Conservation (phyloP, 2,329 filamentous ascomycete species). For the Plenodomus lindquistii region DNA sequence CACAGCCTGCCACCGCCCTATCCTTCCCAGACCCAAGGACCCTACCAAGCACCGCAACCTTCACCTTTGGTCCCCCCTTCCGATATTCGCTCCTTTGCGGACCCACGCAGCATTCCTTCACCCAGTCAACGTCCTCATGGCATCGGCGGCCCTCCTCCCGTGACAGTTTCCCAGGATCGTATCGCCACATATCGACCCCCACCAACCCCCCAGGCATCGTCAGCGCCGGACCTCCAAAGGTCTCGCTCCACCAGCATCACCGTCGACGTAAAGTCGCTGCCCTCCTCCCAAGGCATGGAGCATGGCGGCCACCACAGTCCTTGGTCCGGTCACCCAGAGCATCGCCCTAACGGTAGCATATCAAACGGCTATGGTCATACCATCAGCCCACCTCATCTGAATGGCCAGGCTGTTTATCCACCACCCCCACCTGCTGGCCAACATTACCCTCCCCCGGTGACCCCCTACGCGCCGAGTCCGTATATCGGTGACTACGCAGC, state of each 20-base stretch:
- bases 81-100: conserved; percentile 38
- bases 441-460: conserved; percentile 35
- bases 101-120: conserved; percentile 40
- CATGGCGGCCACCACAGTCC: conserved; percentile 37
- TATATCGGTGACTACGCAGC: conserved; percentile 38
- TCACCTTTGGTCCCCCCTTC: conserved; percentile 39
- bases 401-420: conserved; percentile 33
- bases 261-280: conserved; percentile 34
- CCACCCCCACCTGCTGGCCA: conserved; percentile 32
- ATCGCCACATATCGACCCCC: conserved; percentile 39
- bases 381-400: conserved; percentile 35
- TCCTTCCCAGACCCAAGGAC: conserved; percentile 21
- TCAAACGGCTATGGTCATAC: conserved; percentile 38
- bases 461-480: conserved; percentile 28
- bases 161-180: conserved; percentile 41
- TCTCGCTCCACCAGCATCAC: conserved; percentile 32
- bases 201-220: conserved; percentile 34
- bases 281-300: conserved; percentile 37
- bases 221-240: conserved; percentile 24
- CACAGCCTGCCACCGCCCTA: conserved; percentile 32
- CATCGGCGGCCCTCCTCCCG: conserved; percentile 32
- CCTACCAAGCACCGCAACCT: conserved; percentile 29
- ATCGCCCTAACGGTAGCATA: conserved; percentile 37
- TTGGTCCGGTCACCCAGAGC: conserved; percentile 40
- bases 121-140: conserved; percentile 42